Base-by-base conservation (phyloP, 2,329 filamentous ascomycete genomes). In the Neophaeococcomyces mojaviensis region DNA sequence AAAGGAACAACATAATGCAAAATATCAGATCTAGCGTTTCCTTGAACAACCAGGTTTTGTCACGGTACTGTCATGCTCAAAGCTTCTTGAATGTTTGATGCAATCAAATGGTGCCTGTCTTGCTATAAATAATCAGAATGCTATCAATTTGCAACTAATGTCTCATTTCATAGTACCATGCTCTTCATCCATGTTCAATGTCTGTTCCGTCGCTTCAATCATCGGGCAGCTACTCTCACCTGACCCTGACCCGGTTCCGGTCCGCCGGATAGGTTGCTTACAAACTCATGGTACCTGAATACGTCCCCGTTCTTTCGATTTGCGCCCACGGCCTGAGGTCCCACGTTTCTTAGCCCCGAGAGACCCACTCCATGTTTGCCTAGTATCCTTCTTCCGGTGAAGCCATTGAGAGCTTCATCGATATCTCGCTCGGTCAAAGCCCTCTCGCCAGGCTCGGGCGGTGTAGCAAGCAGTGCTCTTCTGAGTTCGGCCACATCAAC, bases 281-380 rank as follows among this genome's bases (percentile, higher is more conserved):
- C 87, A 68, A 97, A 97, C 48, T 98, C 92, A 51, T 87, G 81
- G 62, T 97, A 98, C 59, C 82, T 79, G 66, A 98, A 97, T 1
- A 97, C 88, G 49, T 97, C 90, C 1, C 86, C 87, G 51, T 84
- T 76, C 60, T 82, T 84, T 10, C 24, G 5, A 28, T 28, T 28
- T 10, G 24, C 24, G 5, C 57, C 74, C 66, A 59, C 82, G 7
- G 48, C 51, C 3, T 51, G 51, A 2, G 44, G 53, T 20, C 53
- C 53, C 9, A 55, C 33, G 24, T 51, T 49, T 34, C 54, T 38
- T 2, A 56, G 48, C n/a, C 55, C 55, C 1, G 54, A 48, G 15
- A 56, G 53, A 15, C 54, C 55, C 18, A 47, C 49, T 1, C 51
- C 52, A 39, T 53, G 53, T 56, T 83, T 86, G 38, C 81, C 85